Evolutionary conservation across 345 rosid genomes (phyloP).

Genomic region (Gossypium stocksii): DNA sequence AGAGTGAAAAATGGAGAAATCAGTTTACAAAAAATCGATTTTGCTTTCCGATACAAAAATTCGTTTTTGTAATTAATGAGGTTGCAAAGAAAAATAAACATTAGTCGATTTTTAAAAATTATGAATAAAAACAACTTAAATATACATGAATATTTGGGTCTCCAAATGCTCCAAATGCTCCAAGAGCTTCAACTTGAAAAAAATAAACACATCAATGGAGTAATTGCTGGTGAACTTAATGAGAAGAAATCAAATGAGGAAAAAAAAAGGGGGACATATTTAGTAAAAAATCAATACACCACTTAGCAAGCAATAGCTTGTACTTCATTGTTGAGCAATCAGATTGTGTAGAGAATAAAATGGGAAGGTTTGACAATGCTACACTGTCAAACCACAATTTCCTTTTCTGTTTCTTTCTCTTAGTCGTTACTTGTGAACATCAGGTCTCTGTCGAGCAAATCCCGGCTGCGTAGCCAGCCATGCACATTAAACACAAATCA

Average conservation of each 20-base stretch:
- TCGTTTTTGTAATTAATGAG: no score
- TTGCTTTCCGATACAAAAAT: no score
- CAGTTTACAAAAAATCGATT: no score
- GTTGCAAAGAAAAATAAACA: background rate
- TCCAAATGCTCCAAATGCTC: constrained; percentile 2
- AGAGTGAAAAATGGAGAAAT: no score
- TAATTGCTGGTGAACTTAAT: constrained; percentile 1
- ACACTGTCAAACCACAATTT: background rate
- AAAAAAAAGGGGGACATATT: background rate
- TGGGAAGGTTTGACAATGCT: background rate
- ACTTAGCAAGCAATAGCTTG: background rate
- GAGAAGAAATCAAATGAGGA: background rate
- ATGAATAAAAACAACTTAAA: background rate
- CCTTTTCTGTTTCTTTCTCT: background rate
- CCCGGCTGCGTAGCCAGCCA: constrained; percentile 65
- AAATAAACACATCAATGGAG: background rate
- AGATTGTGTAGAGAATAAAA: background rate
- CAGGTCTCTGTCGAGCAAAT: constrained; percentile 63
- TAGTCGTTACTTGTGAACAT: constrained; percentile 26
- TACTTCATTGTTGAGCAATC: constrained; percentile 10
- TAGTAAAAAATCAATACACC: background rate
- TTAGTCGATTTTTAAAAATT: background rate
- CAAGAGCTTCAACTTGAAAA: background rate
- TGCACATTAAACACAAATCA: constrained; percentile 29
- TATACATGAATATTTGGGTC: constrained; percentile 4